A percentile compares a stretch with the other conserved stretches of the same genome.
These are phyloP conservation scores for Ustilago nuda DNA, from an alignment of 1,284 basidiomycete genomes.

Conservation along the genomic window DNA sequence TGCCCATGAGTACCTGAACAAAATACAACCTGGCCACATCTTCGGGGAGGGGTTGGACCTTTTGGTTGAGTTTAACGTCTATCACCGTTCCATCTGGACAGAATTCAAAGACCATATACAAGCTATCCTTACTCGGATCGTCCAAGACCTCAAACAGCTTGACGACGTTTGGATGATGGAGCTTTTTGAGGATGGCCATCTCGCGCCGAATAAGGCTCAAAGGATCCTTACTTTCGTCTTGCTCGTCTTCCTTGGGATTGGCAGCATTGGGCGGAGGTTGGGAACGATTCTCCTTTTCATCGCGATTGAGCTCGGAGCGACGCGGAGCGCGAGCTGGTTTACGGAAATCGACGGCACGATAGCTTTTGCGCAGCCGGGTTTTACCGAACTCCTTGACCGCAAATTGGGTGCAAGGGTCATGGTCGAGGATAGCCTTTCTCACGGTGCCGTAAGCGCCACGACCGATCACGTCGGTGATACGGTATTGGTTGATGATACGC, in stretches of 20 bases:
- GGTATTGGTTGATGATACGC: constrained; percentile 67
- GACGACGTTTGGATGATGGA: constrained; percentile 71
- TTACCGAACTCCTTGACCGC: constrained; percentile 68
- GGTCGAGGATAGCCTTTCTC: constrained; percentile 51
- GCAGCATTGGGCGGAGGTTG: constrained; percentile 6
- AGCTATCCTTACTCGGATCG: constrained; percentile 72
- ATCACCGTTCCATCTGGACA: constrained; percentile 72
- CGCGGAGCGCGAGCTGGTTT: constrained; percentile 16
- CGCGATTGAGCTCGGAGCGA: background rate
- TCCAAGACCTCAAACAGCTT: constrained; percentile 74
- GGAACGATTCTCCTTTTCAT: constrained; percentile 14
- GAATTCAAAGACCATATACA: constrained; percentile 71
- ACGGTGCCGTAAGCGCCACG: constrained; percentile 65
- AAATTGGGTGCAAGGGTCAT: constrained; percentile 44
- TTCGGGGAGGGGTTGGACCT: constrained; percentile 62
- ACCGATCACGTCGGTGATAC: constrained; percentile 61
- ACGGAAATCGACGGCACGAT: constrained; percentile 44
- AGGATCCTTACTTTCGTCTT: constrained; percentile 55
- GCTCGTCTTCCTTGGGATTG: constrained; percentile 7
- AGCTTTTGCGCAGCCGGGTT: constrained; percentile 57
- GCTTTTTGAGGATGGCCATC: constrained; percentile 65
- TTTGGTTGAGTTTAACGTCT: constrained; percentile 68
- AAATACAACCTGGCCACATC: constrained; percentile 72
- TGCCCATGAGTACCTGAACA: constrained; percentile 73
- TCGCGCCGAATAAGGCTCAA: constrained; percentile 64